These are phyloP conservation scores for Pholiota molesta DNA, from an alignment of 768 basidiomycete species.

Conservation along the genomic window DNA sequence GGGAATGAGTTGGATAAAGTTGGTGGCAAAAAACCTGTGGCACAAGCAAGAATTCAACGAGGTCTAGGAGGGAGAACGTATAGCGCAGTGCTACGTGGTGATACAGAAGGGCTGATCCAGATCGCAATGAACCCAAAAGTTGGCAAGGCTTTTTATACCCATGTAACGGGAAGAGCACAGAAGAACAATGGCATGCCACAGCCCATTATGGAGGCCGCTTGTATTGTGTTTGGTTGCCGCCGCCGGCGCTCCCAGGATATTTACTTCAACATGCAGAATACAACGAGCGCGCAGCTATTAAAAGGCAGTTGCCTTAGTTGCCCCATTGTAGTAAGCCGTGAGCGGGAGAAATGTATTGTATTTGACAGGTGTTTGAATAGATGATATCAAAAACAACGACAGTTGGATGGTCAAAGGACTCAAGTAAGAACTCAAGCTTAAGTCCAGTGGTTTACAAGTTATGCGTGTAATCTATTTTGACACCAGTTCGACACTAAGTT, in stretches of 20 bases:
- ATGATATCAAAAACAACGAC: slow-evolving; percentile 2
- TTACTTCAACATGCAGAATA: neutral
- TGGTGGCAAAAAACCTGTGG: slow-evolving; percentile 9
- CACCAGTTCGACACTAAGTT: neutral
- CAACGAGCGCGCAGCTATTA: neutral
- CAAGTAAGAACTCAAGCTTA: neutral
- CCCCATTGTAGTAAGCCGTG: slow-evolving; percentile 4
- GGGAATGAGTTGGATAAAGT: slow-evolving; percentile 21
- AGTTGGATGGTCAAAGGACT: neutral
- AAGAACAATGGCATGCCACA: slow-evolving; percentile 2
- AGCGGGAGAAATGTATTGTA: neutral
- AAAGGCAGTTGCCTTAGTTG: slow-evolving; percentile 5
- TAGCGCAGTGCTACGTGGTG: neutral
- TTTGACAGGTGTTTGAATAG: neutral
- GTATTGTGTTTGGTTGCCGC: neutral
- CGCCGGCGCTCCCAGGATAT: neutral
- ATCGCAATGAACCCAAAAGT: slow-evolving; percentile 20
- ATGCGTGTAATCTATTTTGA: neutral
- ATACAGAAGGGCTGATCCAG: slow-evolving; percentile 28
- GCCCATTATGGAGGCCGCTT: neutral
- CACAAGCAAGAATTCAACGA: slow-evolving; percentile 10
- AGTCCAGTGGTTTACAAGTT: neutral
- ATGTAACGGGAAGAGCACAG: neutral
- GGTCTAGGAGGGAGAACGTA: slow-evolving; percentile 10
- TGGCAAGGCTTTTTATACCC: slow-evolving; percentile 8